Base-by-base conservation (phyloP, 2,329 filamentous ascomycete species). In the Grosmannia serpens region DNA sequence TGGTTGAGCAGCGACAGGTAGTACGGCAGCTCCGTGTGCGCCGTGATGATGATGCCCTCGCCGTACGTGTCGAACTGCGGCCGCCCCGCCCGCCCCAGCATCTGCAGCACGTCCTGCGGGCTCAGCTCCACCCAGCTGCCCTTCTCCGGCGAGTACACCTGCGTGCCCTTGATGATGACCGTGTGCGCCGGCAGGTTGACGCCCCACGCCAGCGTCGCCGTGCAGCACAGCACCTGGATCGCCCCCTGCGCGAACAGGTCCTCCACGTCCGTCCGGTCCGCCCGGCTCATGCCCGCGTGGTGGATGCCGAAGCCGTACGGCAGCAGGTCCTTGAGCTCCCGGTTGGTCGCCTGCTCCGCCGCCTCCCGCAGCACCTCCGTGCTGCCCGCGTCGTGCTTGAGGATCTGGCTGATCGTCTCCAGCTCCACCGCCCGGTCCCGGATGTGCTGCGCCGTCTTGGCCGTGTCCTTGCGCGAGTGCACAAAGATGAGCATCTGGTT, bases 401-500 rank as follows among this genome's bases (percentile, higher is more conserved):
- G 77, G 61, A 99, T 95, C 71, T 97, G 90, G 60, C 92, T 91
- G 67, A 99, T 97, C 0, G 94, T 96, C 67, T 97, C 95, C 77
- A 90, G 81, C 71, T 99, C 94, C n/a, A 99, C 75, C 4, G 94
- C 92, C 73, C 96, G 96, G 75, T 99, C 95, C 62, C 91, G 84
- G 67, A 99, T 91, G 69, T 96, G 96, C 68, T 88, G 90, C 27
- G 92, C 94, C 3, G 95, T 99, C 75, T 99, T 99, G 10, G 91
- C 91, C 0, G 95, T 99, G 72, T 99, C 95, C 69, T 99, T 99
- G 66, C 94, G 83, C 41, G 95, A 99, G 70, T 99, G 95, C 7
- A 99, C 94, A 68, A 99, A 99, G 60, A 99, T 96, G 46, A 99
- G 83, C 91, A 99, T 96, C 71, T 99, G 94, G 67, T 99, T 96